Percentiles rank a stretch among this genome's conserved stretches.
Conservation (phyloP, 768 basidiomycete genomes). For the Boletus sensibilis region DNA sequence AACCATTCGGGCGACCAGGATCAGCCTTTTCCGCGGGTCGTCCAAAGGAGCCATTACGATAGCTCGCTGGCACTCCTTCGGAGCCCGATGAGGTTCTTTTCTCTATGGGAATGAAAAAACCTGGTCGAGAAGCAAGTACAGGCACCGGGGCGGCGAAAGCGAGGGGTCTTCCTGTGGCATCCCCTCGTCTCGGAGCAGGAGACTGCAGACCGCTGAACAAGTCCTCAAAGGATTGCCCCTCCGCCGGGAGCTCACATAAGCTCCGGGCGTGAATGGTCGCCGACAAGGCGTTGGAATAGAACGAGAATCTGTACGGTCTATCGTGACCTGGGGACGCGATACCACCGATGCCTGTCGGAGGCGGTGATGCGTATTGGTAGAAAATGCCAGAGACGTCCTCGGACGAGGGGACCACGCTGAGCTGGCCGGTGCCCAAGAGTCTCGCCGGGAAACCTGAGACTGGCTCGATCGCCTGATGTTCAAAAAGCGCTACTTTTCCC, state of each 20-base stretch:
- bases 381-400: conserved; percentile 36
- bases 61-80: not conserved
- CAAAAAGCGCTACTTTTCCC: conserved; percentile 92
- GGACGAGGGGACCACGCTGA: conserved; percentile 41
- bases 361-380: conserved; percentile 10
- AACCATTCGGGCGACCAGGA: conserved; percentile 22
- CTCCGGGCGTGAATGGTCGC: conserved; percentile 95
- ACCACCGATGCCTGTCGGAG: conserved; percentile 21
- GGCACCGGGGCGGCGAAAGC: conserved; percentile 10
- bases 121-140: conserved; percentile 3
- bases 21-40: conserved; percentile 22
- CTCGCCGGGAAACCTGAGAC: conserved; percentile 47
- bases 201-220: conserved; percentile 63
- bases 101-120: conserved; percentile 4
- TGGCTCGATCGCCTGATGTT: conserved; percentile 51
- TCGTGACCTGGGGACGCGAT: conserved; percentile 64
- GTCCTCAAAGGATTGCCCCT: conserved; percentile 90
- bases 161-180: conserved; percentile 2
- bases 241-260: conserved; percentile 88
- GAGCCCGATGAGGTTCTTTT: conserved; percentile 7
- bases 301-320: conserved; percentile 95
- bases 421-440: conserved; percentile 28
- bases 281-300: conserved; percentile 90
- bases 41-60: conserved; percentile 17
- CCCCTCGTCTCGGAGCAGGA: conserved; percentile 7